Conservation (phyloP, 768 basidiomycete species). For the Hydnomerulius pinastri region DNA sequence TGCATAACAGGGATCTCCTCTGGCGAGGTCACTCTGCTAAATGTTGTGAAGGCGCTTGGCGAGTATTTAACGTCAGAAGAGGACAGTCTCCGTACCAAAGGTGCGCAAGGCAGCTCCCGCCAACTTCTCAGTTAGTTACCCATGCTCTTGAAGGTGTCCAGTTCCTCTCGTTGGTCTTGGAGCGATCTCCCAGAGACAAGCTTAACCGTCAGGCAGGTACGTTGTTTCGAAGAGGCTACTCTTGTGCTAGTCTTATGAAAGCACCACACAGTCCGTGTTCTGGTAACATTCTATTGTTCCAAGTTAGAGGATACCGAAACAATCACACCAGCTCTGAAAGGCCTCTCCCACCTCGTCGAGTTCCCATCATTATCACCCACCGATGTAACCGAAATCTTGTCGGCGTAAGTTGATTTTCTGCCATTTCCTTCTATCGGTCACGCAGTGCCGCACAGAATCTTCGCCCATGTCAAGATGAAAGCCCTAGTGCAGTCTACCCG, state of each 20-base stretch:
- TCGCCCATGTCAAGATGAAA: slow-evolving; percentile 79
- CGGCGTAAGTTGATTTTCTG: slow-evolving; percentile 48
- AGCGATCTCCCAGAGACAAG: slow-evolving; percentile 55
- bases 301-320: slow-evolving; percentile 88
- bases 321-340: slow-evolving; percentile 78
- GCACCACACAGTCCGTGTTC: slow-evolving; percentile 65
- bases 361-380: slow-evolving; percentile 62
- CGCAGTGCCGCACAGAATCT: slow-evolving; percentile 50
- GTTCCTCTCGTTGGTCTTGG: slow-evolving; percentile 74
- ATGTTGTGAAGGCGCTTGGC: slow-evolving; percentile 84
- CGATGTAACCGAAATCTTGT: slow-evolving; percentile 61
- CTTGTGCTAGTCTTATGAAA: slow-evolving; percentile 2
- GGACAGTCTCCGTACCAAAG: slow-evolving; percentile 74
- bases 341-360: slow-evolving; percentile 65
- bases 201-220: slow-evolving; percentile 84
- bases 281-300: slow-evolving; percentile 79
- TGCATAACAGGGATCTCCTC: slow-evolving; percentile 50
- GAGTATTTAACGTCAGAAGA: slow-evolving; percentile 89
- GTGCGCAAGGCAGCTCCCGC: slow-evolving; percentile 39
- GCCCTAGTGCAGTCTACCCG: slow-evolving; percentile 80
- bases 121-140: not conserved
- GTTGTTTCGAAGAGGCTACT: slow-evolving; percentile 17
- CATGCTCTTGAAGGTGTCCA: slow-evolving; percentile 65
- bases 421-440: not conserved
- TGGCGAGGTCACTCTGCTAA: slow-evolving; percentile 61